phyloP scores from a whole-genome alignment of 1,284 basidiomycete species.

The Apiotrichum siamense region DNA sequence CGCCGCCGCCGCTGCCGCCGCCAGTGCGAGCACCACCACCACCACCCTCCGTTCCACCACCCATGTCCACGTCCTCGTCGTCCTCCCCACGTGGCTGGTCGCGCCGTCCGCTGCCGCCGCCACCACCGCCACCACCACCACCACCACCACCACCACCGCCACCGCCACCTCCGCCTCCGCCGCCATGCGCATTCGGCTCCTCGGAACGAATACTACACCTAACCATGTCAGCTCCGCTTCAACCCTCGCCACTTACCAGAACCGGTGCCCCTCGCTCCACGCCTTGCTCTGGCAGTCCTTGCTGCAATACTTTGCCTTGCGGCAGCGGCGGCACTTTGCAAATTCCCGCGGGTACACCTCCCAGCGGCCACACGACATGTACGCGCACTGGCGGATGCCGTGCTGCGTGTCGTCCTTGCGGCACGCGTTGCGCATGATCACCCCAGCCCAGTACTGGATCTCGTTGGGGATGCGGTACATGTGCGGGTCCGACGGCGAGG shows the following conservation, averaged over 20 bases:
- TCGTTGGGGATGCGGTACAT: constrained; percentile 73
- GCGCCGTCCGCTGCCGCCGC: constrained; percentile 9
- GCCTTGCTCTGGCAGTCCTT: constrained; percentile 96
- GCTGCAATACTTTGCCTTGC: constrained; percentile 97
- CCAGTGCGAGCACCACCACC: too few species aligned
- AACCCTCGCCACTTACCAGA: constrained; percentile 41
- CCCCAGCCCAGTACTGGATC: constrained; percentile 98
- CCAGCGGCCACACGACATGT: constrained; percentile 96
- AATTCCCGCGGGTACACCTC: constrained; percentile 90
- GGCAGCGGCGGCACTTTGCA: constrained; percentile 90
- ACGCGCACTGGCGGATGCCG: constrained; percentile 95
- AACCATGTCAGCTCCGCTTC: too few species aligned
- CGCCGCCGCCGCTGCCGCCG: constrained; percentile 2
- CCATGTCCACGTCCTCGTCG: constrained; percentile 17
- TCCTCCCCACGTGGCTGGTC: constrained; percentile 1
- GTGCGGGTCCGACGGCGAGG: constrained; percentile 70
- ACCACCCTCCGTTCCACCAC: constrained; percentile 2
- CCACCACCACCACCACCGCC: constrained; percentile 4
- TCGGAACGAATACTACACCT: constrained; percentile 32
- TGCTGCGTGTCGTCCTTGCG: constrained; percentile 89
- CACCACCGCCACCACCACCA: constrained; percentile 10
- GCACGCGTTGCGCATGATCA: constrained; percentile 99
- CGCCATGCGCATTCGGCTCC: constrained; percentile 17
- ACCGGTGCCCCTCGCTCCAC: constrained; percentile 95
- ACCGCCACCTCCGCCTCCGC: not conserved